Percentiles rank a stretch among this genome's conserved stretches.
Conservation (phyloP, 1,284 basidiomycete genomes). For the Amylostereum chailletii region DNA sequence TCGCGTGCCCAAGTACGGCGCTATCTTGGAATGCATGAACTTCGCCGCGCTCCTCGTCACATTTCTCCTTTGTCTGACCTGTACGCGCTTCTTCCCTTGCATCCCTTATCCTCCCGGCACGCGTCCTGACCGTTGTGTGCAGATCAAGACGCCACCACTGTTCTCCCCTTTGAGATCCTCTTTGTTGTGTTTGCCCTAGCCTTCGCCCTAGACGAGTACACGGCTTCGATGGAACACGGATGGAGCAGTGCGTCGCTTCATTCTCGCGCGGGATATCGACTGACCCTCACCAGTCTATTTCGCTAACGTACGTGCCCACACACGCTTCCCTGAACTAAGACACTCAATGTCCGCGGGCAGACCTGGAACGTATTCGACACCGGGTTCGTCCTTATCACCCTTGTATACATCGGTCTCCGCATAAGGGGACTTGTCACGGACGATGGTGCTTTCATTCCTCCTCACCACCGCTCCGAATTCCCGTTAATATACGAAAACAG, state of each 20-base stretch:
- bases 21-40: conserved; percentile 72
- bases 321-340: background rate
- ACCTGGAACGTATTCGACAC: conserved; percentile 89
- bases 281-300: conserved; percentile 53
- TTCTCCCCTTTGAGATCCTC: conserved; percentile 57
- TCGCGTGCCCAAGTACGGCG: conserved; percentile 75
- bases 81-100: conserved; percentile 30
- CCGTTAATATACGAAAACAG: conserved; percentile 23
- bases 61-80: conserved; percentile 67
- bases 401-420: conserved; percentile 52
- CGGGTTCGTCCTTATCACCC: conserved; percentile 65
- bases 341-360: conserved; percentile 23
- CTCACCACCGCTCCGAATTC: too few relatives aligned
- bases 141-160: conserved; percentile 47
- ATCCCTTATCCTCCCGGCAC: background rate
- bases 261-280: background rate
- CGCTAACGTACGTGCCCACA: conserved; percentile 49
- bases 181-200: conserved; percentile 73
- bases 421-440: background rate
- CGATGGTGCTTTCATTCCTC: background rate
- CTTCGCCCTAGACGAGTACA: conserved; percentile 77
- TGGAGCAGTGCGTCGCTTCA: conserved; percentile 60
- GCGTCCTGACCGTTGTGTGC: background rate
- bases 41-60: conserved; percentile 59
- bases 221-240: conserved; percentile 73